Base-by-base conservation (phyloP, 2,329 filamentous ascomycete species). In the Pseudogymnoascus sp. region DNA sequence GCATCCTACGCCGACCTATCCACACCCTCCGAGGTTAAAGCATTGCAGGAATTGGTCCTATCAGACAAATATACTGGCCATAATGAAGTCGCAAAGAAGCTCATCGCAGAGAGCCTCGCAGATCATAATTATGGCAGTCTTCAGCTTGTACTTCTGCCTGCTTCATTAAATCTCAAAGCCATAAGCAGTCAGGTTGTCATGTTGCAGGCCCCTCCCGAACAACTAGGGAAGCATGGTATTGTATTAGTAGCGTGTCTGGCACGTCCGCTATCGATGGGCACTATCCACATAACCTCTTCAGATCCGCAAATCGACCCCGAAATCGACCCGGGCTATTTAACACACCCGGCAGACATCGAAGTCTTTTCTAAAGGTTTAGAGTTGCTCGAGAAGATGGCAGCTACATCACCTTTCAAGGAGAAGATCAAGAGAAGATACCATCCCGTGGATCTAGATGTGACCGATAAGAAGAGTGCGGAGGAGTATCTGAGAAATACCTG, bases 281-380 rank as follows among this genome's bases (percentile, higher is more conserved):
- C 66, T 6, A 67, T 76, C 0, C 78, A 79, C 62, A 75, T 80
- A 29, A 66, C 65, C 1, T 77, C 76, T 0, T 61, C 74, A 0
- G 72, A 79, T 60, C 72, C 74, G 0, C 65, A 68, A 0, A 69
- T 65, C 1, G 66, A 74, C 14, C 77, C 78, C 0, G 50, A 65
- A 1, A 77, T 80, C 62, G 76, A 81, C 66, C 75, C 76, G 0
- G 72, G 71, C 6, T 78, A 77, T 47, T 71, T 80, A n/a, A 71
- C 74, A 2, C 75, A 80, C 59, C 76, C 78, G 0, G 68, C 77
- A 1, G 78, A 80, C 61, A 60, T 75, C 3, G 73, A 78, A 53
- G 63, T 68, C 21, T 14, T 67, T 10, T 16, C 50, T 1, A 65
- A 65, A 29, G 64, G 62, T 2, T 8, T 66, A 6, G 37, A 61